Conservation (phyloP, 1,284 basidiomycete genomes). For the Ceratobasidium sp. region DNA sequence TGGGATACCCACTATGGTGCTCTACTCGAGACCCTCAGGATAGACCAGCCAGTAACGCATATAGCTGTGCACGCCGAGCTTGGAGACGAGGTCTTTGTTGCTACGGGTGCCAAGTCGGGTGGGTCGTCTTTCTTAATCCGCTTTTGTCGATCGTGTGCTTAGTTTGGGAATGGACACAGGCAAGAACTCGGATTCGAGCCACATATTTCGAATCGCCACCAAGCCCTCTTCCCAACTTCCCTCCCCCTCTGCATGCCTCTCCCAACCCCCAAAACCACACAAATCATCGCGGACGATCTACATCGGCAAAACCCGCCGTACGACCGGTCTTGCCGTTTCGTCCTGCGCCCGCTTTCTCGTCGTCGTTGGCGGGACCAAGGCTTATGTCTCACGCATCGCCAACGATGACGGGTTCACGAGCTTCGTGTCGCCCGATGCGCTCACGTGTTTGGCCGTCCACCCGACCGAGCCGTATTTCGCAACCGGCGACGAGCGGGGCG, state of each 20-base stretch:
- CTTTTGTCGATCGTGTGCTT: slow-evolving; percentile 44
- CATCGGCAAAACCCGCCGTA: slow-evolving; percentile 76
- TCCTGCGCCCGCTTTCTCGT: slow-evolving; percentile 86
- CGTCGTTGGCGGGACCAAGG: slow-evolving; percentile 81
- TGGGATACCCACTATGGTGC: slow-evolving; percentile 95
- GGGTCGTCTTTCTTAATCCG: slow-evolving; percentile 41
- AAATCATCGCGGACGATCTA: slow-evolving; percentile 64
- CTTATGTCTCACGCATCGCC: slow-evolving; percentile 74
- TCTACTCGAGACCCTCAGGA: slow-evolving; percentile 76
- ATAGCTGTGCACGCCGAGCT: slow-evolving; percentile 75
- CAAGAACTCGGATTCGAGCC: slow-evolving; percentile 55
- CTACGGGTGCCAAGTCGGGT: slow-evolving; percentile 61
- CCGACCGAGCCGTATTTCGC: slow-evolving; percentile 94
- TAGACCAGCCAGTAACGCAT: slow-evolving; percentile 77
- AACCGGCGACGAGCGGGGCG: slow-evolving; percentile 88
- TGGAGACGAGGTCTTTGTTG: slow-evolving; percentile 73
- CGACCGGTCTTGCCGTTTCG: slow-evolving; percentile 75
- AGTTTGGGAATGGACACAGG: slow-evolving; percentile 51
- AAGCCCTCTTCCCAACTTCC: slow-evolving; percentile 57
- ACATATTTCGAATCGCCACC: slow-evolving; percentile 64
- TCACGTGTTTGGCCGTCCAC: slow-evolving; percentile 90
- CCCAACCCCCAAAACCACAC: slow-evolving; percentile 57
- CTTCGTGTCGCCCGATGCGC: slow-evolving; percentile 80
- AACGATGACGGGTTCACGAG: slow-evolving; percentile 70
- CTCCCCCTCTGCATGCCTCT: slow-evolving; percentile 63